These are phyloP conservation scores for Trichoderma gracile DNA, from an alignment of 2,329 filamentous ascomycete species.

Conservation along the genomic window DNA sequence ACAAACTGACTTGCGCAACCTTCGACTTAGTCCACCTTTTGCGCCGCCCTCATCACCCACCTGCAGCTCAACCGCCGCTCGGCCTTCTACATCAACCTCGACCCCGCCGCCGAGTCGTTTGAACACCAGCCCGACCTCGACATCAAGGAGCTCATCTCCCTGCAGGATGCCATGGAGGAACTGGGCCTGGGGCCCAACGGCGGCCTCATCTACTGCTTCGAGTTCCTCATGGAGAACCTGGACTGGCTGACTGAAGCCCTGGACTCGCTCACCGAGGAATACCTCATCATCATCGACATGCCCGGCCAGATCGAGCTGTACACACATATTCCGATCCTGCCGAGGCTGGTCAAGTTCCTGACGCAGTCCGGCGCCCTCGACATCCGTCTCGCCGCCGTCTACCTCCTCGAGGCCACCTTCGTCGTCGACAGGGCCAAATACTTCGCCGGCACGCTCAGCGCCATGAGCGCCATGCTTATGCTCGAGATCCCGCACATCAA, in stretches of 20 bases:
- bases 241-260: constrained; percentile 87
- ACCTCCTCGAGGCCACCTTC: constrained; percentile 93
- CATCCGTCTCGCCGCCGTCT: constrained; percentile 88
- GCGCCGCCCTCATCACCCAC: constrained; percentile 88
- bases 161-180: constrained; percentile 97
- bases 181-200: constrained; percentile 88
- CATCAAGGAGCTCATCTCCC: constrained; percentile 90
- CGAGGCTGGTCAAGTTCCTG: constrained; percentile 78
- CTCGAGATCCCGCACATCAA: constrained; percentile 96
- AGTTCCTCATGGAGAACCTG: constrained; percentile 91
- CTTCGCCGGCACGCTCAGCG: constrained; percentile 91
- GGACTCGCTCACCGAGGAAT: constrained; percentile 86
- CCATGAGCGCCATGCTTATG: constrained; percentile 99
- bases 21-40: constrained; percentile 80
- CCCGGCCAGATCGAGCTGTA: constrained; percentile 98
- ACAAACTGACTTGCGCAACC: background rate
- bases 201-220: constrained; percentile 93
- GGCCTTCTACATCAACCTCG: constrained; percentile 96
- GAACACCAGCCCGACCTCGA: constrained; percentile 89
- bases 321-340: constrained; percentile 92
- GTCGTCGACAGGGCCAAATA: constrained; percentile 96
- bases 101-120: constrained; percentile 92
- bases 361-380: constrained; percentile 78
- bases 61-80: constrained; percentile 88
- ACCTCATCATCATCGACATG: constrained; percentile 98